Evolutionary conservation across 2,329 filamentous ascomycete species (phyloP).

Genomic region (Botrytis galanthina): DNA sequence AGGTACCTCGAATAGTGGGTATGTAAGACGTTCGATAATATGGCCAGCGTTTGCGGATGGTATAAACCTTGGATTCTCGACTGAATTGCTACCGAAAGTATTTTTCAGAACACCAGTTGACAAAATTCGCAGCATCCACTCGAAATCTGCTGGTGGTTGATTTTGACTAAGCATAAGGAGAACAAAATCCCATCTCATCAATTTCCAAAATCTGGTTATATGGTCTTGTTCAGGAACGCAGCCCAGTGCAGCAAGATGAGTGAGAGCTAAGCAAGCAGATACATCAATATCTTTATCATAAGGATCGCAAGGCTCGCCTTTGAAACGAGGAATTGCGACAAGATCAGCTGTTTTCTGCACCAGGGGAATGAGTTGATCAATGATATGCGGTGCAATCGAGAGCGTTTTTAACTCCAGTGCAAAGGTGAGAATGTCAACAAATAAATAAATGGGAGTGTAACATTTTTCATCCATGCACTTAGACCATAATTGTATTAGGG

Average conservation of each 20-base stretch:
- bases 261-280: constrained; percentile 59
- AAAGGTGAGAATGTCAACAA: constrained; percentile 63
- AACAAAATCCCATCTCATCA: constrained; percentile 64
- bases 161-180: constrained; percentile 65
- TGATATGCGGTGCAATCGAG: constrained; percentile 57
- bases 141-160: constrained; percentile 62
- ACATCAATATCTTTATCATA: constrained; percentile 59
- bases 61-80: constrained; percentile 40
- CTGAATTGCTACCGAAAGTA: constrained; percentile 65
- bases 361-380: constrained; percentile 54
- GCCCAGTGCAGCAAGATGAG: constrained; percentile 62
- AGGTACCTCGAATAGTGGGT: constrained; percentile 46
- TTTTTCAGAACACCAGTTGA: constrained; percentile 61
- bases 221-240: constrained; percentile 46
- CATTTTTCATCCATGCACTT: constrained; percentile 62
- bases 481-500: constrained; percentile 66
- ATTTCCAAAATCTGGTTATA: constrained; percentile 59
- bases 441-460: constrained; percentile 61
- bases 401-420: constrained; percentile 61
- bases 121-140: constrained; percentile 63
- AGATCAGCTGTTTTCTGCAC: constrained; percentile 57
- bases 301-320: constrained; percentile 46
- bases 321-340: constrained; percentile 46
- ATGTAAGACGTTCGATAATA: constrained; percentile 42
- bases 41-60: constrained; percentile 41